Evolutionary conservation across 2,329 filamentous ascomycete genomes (phyloP), one percentile per base, ranked within the genome.

Genomic region (Dothistroma pini): DNA sequence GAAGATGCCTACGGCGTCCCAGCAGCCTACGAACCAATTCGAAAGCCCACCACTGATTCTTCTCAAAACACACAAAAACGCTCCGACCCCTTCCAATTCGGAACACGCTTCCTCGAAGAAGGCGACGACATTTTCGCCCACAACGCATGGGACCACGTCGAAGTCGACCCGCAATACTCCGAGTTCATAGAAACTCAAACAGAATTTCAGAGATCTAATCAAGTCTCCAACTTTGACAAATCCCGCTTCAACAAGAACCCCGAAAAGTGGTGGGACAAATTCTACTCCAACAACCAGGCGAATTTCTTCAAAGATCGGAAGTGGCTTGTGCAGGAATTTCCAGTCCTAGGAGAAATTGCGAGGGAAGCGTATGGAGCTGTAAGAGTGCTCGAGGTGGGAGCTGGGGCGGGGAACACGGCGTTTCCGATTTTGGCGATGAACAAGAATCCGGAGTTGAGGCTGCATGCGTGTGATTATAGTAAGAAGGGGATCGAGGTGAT

Each of bases 241-340:
- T 84, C 88, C 87, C 80, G 81, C 83, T 97, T 97, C 81, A 97
- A 97, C 75, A 81, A 83, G 51, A 86, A 96, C 66, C 95, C 95
- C 0, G 93, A 91, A 64, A 96, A 92, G 76, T 97, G 92, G 91
- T 99, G 95, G 95, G 95, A 99, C 72, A 80, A 89, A 58, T 99
- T 99, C 78, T 99, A 99, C 81, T 93, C 95, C 78, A 96, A 97
- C 79, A 97, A 99, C 77, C 90, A 90, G 21, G 85, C 88, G 70
- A 97, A 97, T 73, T 99, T 99, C 78, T 99, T 99, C 86, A 99
- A 99, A 78, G 90, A 99, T 74, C 86, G 95, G 66, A 97, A 97
- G 75, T 99, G 95, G 95, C 80, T 99, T 34, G 89, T 89, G 66
- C 93, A 97, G 75, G 95, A 99, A 75, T 99, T 99, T 67, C 95